Base-by-base conservation (phyloP, 2,329 filamentous ascomycete genomes). In the Epichloe brachyelytri region DNA sequence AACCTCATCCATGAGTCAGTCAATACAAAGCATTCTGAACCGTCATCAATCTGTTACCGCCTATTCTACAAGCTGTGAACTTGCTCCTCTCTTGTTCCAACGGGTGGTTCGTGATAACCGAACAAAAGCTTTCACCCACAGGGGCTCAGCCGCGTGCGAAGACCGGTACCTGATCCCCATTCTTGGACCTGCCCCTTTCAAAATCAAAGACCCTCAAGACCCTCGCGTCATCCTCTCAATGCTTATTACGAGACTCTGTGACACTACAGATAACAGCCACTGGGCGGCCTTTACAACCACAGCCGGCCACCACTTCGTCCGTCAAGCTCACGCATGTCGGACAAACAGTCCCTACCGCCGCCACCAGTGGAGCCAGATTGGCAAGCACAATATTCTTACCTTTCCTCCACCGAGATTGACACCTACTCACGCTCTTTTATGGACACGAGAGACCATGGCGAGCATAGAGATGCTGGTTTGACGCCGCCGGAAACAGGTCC, bases 201-300 rank as follows among this genome's bases (percentile, higher is more conserved):
- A 37, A 43, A 43, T 19, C 40, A 43, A 49, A 17, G 10, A 19
- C 6, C 20, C 10, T 33, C 41, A 49, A 22, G 10, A 19, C 12
- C 22, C 10, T 33, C 41, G n/a, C 36, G 15, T 11, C 17, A 4
- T 14, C 39, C n/a, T 33, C 41, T 51, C 52, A 48, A 54, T 54
- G 52, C 52, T 54, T 46, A 36, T 49, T 14, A 49, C 47, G 30
- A 54, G 43, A 34, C 49, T 49, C 10, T 49, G 50, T 30, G 33
- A 49, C 14, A 44, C 38, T 55, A 66, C 73, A 61, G 74, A 79
- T 62, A 71, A 74, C 64, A 77, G 67, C 67, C 71, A 70, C 66
- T 79, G 77, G 77, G 72, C 72, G 76, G 72, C 72, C 57, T 70
- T 57, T 71, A 66, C 70, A 78, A 76, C 66, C 71, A 74, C 62